Evolutionary conservation across 2,329 filamentous ascomycete species (phyloP), one percentile per base, ranked within the genome.

Genomic region (Penicillium sp.): DNA sequence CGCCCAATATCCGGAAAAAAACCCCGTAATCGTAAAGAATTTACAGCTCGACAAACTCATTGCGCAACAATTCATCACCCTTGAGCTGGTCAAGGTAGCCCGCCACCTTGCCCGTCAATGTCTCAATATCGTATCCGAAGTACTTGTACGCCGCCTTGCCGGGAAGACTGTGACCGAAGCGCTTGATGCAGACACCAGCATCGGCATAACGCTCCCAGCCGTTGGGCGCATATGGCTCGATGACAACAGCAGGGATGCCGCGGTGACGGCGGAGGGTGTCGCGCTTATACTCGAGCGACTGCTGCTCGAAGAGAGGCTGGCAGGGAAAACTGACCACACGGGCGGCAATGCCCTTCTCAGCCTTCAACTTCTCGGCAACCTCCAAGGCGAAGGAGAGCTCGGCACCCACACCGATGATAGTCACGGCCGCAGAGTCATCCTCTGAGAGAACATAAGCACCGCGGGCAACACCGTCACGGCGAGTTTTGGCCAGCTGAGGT

Each of bases 191-290:
- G 52, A 79, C 75, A 3, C 76, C 80, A 0, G 80, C 81, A 70
- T 83, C 79, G 0, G 82, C 81, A 62, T 83, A 84, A n/a, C 81
- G 69, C 68, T 84, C 82, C 82, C 82, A 84, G 3, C 82, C 81
- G 37, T 81, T 80, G 0, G 78, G 75, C 1, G 79, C 75, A 65
- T 81, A 84, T 0, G 82, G 77, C 71, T 84, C 82, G 33, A 84
- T 82, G 1, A 83, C 78, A 4, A 84, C 78, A 4, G 74, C 73
- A 2, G 79, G 79, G 13, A 78, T 73, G 6, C 74, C 75, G 2
- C 67, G 65, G 54, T 79, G 74, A 6, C 75, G 73, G 43, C 68
- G 71, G 55, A 84, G 71, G 1, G 79, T 77, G 1, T 75, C 62
- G 1, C 79, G 77, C 68, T 76, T 80, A 68, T 84, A 84, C 43